Base-by-base conservation (phyloP, 208 protist genomes). In the Kentomonas sorsogonicus region DNA sequence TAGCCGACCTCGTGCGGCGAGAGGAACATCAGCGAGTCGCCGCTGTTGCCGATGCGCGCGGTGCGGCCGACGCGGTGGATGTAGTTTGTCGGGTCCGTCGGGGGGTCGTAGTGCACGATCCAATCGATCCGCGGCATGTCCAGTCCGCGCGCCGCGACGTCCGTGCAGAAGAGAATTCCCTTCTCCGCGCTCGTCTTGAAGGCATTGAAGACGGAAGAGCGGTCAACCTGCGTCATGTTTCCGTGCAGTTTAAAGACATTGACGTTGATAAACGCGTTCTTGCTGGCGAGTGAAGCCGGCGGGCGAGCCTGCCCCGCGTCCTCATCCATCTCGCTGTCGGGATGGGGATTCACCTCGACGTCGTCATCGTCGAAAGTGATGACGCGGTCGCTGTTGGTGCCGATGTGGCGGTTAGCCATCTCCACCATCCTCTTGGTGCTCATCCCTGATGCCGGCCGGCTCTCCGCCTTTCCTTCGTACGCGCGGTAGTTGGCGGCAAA, bases 21-120 rank as follows among this genome's bases (percentile, higher is more conserved):
- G 2, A 98, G 66, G 54, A 98, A 97, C 5, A 98, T 65, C 2
- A 98, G 64, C 7, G 96, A 93, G 60, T 92, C 83, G 50, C 97
- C 97, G 26, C 74, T 79, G 36, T 92, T 85, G 31, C 96, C 97
- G n/a, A 97, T 77, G 62, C 97, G 89, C 18, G 97, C 97, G 16
- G 97, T 98, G 44, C 97, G 76, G 15, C 97, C 97, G 40, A 98
- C 89, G 40, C 96, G 82, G 58, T 99, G 97, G 4, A 98, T 76
- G 69, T 99, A 99, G 60, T 91, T 89, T 10, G 79, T 89, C n/a
- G 89, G 81, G 43, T 98, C 93, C 0, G 77, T 76, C 3, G 97
- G 97, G 10, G 97, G 94, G 70, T 99, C 97, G 71, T 98, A 99
- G 66, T 99, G 98, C 36, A 99, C 71, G 51, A 99, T 98, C 93